Evolutionary conservation across 1,139 yeast genomes (phyloP).

Genomic region (Meyerozyma elateridarum): DNA sequence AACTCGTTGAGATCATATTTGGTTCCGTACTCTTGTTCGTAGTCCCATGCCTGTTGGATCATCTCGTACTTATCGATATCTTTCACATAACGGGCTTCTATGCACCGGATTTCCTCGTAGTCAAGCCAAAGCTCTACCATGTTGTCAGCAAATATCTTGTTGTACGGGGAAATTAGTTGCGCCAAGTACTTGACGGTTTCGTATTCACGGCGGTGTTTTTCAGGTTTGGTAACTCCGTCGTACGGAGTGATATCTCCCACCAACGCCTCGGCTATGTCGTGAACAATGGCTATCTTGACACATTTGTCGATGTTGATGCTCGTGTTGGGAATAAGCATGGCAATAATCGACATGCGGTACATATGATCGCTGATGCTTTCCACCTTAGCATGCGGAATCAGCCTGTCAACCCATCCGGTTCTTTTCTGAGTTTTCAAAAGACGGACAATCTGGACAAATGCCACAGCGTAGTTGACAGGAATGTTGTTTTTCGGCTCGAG

Average conservation of each 20-base stretch:
- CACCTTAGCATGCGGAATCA: conserved; percentile 43
- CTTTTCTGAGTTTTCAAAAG: conserved; percentile 75
- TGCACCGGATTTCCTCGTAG: conserved; percentile 76
- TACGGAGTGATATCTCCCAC: conserved; percentile 96
- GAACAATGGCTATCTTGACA: conserved; percentile 82
- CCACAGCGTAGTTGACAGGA: conserved; percentile 48
- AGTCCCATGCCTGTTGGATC: conserved; percentile 86
- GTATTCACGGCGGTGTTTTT: conserved; percentile 78
- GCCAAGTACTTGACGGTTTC: conserved; percentile 68
- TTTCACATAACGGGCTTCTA: conserved; percentile 86
- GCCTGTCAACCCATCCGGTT: conserved; percentile 91
- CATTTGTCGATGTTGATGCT: conserved; percentile 48
- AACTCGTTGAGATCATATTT: conserved; percentile 64
- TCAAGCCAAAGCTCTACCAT: conserved; percentile 79
- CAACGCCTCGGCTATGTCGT: conserved; percentile 89
- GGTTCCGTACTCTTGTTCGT: conserved; percentile 63
- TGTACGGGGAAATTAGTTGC: conserved; percentile 59
- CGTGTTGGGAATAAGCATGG: conserved; percentile 59
- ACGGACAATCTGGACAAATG: conserved; percentile 73
- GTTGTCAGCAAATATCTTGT: conserved; percentile 58
- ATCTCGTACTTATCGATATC: conserved; percentile 94
- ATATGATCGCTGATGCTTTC: conserved; percentile 92
- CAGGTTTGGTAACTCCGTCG: conserved; percentile 60
- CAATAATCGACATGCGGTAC: conserved; percentile 90
- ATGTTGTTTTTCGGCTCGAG: conserved; percentile 24